Percentiles rank a stretch among this genome's conserved stretches.
These are phyloP conservation scores for Ganoderma sinense DNA, from an alignment of 1,284 basidiomycete species.

Conservation along the genomic window DNA sequence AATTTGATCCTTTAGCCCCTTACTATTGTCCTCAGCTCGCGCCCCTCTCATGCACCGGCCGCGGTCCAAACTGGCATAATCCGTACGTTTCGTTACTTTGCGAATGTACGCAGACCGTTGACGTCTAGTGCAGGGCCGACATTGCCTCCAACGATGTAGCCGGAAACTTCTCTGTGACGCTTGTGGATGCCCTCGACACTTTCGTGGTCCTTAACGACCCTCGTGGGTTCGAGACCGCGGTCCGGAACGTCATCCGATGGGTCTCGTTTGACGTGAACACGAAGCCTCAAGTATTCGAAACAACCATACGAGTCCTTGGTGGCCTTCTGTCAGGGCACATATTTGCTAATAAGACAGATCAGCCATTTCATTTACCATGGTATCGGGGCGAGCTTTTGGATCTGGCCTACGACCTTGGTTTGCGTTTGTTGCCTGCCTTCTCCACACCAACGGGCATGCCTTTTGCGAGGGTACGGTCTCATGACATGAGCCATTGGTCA, in stretches of 20 bases:
- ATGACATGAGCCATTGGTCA: neutral
- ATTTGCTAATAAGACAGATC: slow-evolving; percentile 71
- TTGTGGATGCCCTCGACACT: slow-evolving; percentile 85
- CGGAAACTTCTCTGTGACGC: slow-evolving; percentile 85
- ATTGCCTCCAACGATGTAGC: slow-evolving; percentile 84
- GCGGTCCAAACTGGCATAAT: slow-evolving; percentile 82
- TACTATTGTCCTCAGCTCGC: slow-evolving; percentile 60
- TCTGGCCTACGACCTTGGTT: slow-evolving; percentile 86
- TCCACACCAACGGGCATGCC: slow-evolving; percentile 89
- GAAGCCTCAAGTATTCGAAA: slow-evolving; percentile 92
- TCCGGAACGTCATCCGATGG: slow-evolving; percentile 76
- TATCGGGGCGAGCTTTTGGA: slow-evolving; percentile 78
- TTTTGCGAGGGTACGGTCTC: slow-evolving; percentile 74
- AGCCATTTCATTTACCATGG: slow-evolving; percentile 79
- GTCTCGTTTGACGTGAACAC: slow-evolving; percentile 91
- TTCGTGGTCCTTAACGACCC: slow-evolving; percentile 81
- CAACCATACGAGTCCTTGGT: slow-evolving; percentile 89
- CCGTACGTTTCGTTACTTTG: slow-evolving; percentile 57
- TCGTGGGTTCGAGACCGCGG: slow-evolving; percentile 77
- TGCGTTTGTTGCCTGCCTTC: slow-evolving; percentile 88
- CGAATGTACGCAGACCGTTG: neutral
- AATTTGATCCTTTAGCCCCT: neutral
- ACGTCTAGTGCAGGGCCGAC: slow-evolving; percentile 56
- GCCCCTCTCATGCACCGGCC: slow-evolving; percentile 85
- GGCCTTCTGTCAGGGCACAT: slow-evolving; percentile 89